These are phyloP conservation scores for Suillus discolor DNA, from an alignment of 768 basidiomycete genomes.

Conservation along the genomic window DNA sequence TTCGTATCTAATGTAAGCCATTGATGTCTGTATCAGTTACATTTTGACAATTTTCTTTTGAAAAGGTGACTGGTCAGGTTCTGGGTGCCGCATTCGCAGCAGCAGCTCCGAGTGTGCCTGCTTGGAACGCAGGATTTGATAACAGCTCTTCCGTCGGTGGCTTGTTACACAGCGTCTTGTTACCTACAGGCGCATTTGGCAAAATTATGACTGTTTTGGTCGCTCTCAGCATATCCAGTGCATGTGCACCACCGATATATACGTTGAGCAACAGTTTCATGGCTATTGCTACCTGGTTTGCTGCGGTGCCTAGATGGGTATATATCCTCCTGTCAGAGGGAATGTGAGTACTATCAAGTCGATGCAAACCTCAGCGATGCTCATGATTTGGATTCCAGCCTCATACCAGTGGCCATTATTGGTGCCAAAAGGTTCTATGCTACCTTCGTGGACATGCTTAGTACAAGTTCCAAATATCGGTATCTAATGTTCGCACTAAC, in stretches of 20 bases:
- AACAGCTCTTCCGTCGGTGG: neutral
- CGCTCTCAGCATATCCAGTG: neutral
- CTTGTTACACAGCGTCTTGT: neutral
- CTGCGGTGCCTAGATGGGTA: neutral
- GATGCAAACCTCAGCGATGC: neutral
- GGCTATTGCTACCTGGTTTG: neutral
- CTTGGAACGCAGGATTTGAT: neutral
- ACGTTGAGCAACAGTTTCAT: neutral
- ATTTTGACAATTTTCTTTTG: neutral
- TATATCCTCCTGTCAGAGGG: neutral
- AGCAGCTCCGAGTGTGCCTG: neutral
- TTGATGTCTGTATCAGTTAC: neutral
- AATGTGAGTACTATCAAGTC: neutral
- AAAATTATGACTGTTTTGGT: neutral
- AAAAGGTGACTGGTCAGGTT: neutral
- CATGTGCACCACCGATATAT: neutral
- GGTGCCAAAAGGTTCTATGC: neutral
- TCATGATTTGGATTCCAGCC: neutral
- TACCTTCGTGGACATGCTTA: neutral
- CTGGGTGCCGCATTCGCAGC: neutral
- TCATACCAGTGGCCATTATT: neutral
- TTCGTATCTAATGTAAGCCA: neutral
- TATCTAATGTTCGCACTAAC: neutral
- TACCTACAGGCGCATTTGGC: neutral
- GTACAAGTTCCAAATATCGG: neutral